Evolutionary conservation across 108 stramenopile species (phyloP).

Genomic region (Schizochytrium sp.): DNA sequence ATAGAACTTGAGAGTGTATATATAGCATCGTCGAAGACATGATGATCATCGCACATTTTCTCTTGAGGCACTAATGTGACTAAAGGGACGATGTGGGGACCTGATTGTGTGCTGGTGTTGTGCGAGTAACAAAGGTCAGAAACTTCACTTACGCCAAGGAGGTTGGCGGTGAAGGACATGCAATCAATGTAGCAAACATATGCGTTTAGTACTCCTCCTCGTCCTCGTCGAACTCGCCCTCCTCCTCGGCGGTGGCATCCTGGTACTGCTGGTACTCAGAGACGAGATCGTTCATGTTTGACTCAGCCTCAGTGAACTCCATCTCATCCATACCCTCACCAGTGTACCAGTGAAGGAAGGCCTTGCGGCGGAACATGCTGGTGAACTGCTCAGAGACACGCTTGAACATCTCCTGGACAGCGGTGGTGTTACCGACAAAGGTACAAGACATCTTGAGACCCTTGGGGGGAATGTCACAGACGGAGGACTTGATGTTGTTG

Average conservation of each 20-base stretch:
- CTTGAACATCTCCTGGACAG: conserved; percentile 92
- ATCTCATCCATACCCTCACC: conserved; percentile 85
- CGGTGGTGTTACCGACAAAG: conserved; percentile 94
- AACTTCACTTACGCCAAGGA: neutral
- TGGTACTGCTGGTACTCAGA: conserved; percentile 91
- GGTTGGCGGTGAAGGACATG: neutral
- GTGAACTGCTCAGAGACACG: conserved; percentile 89
- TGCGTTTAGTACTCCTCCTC: conserved; percentile 64
- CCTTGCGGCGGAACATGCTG: conserved; percentile 93
- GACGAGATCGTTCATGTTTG: conserved; percentile 85
- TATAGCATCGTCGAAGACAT: too few relatives aligned
- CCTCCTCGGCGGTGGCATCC: conserved; percentile 85
- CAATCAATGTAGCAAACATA: neutral
- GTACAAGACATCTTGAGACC: conserved; percentile 88
- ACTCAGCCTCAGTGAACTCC: conserved; percentile 88
- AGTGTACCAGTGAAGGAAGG: conserved; percentile 92
- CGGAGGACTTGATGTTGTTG: conserved; percentile 98
- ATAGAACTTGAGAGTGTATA: too few relatives aligned
- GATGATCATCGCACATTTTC: too few relatives aligned
- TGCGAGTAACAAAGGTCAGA: neutral
- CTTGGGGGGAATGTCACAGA: conserved; percentile 97
- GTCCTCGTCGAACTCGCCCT: conserved; percentile 83
- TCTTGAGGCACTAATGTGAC: too few relatives aligned
- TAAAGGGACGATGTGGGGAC: too few relatives aligned
- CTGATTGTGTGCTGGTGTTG: too few relatives aligned